A percentile compares a stretch with the other conserved stretches of the same genome.
Evolutionary conservation across 805 yeast genomes (phyloP).

Genomic region (Schwanniomyces pseudopolymorphus): DNA sequence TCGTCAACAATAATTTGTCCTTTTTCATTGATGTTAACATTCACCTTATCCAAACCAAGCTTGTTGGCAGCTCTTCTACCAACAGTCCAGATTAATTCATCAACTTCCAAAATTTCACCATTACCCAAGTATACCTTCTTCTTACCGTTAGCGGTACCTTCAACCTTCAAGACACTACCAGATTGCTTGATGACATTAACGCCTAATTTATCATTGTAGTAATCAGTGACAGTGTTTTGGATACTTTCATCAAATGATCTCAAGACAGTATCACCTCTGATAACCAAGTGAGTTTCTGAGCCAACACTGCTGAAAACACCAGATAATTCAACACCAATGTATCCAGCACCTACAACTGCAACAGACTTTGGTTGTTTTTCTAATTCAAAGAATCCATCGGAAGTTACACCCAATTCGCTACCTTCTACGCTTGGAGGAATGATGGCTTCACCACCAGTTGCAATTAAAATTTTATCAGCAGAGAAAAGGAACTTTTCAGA

Average conservation of each 20-base stretch:
- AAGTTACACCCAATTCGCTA: constrained; percentile 76
- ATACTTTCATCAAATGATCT: constrained; percentile 84
- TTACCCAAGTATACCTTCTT: constrained; percentile 39
- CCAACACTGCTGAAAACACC: constrained; percentile 93
- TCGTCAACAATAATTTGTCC: constrained; percentile 80
- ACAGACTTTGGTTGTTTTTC: constrained; percentile 85
- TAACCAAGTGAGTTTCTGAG: constrained; percentile 79
- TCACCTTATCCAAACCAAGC: constrained; percentile 74
- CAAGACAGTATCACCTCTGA: constrained; percentile 88
- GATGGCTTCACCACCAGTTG: constrained; percentile 89
- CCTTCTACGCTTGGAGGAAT: constrained; percentile 74
- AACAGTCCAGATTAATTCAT: constrained; percentile 86
- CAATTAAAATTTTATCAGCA: constrained; percentile 82
- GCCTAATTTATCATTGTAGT: constrained; percentile 74
- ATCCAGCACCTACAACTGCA: constrained; percentile 97
- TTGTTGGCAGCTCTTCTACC: constrained; percentile 82
- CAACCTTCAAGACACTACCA: constrained; percentile 40
- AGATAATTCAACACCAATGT: constrained; percentile 92
- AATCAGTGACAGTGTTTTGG: constrained; percentile 75
- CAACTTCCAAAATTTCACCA: constrained; percentile 53
- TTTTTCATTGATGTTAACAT: constrained; percentile 58
- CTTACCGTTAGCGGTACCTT: constrained; percentile 29
- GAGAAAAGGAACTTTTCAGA: constrained; percentile 62
- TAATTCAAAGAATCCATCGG: constrained; percentile 88
- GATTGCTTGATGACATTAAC: constrained; percentile 73